Evolutionary conservation across 352 stramenopile species (phyloP).

Genomic region (Pythium sp.): DNA sequence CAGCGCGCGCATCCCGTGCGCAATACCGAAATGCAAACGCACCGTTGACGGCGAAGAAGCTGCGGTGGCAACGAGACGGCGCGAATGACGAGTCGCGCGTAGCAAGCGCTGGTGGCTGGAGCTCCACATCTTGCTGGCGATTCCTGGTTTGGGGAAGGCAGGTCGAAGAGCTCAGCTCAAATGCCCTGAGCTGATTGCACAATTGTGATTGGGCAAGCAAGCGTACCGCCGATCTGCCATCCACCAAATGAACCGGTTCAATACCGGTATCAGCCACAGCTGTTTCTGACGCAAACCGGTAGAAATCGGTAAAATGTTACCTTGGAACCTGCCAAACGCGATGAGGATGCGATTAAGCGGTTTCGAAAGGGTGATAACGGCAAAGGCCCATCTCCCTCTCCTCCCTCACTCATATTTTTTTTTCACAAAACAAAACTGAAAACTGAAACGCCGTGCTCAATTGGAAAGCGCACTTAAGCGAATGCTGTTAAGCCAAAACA

Average conservation of each 20-base stretch:
- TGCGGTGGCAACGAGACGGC: constrained; percentile 8
- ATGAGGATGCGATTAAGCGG: not conserved
- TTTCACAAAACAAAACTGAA: not conserved
- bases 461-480: not conserved
- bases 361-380: not conserved
- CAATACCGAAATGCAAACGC: not conserved
- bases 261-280: no score
- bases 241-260: not conserved
- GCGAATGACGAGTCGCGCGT: constrained; percentile 19
- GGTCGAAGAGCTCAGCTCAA: not conserved
- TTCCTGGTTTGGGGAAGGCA: constrained; percentile 1
- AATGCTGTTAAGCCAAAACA: not conserved
- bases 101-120: constrained; percentile 8
- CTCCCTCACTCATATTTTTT: not conserved
- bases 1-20: not conserved
- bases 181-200: constrained; percentile 3
- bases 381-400: not conserved
- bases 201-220: constrained; percentile 2
- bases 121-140: constrained; percentile 16
- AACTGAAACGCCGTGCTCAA: not conserved
- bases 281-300: no score
- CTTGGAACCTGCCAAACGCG: not conserved
- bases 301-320: not conserved
- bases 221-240: not conserved
- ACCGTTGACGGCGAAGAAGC: constrained; percentile 1